Base-by-base conservation (phyloP, 2,329 filamentous ascomycete species). In the Cytospora leucostoma region DNA sequence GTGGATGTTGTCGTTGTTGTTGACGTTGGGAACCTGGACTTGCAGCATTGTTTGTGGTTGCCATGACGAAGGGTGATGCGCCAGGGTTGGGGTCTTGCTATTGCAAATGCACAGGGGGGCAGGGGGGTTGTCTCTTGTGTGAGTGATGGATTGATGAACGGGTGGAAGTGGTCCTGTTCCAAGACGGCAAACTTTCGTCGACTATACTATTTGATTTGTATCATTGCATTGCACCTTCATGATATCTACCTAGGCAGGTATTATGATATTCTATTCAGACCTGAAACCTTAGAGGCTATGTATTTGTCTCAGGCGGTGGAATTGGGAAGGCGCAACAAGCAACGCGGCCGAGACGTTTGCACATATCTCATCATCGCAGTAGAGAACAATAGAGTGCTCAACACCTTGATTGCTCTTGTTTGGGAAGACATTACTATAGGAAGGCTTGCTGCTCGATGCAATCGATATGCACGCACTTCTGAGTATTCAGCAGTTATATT, bases 11-110 rank as follows among this genome's bases (percentile, higher is more conserved):
- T 13, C 44, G 21, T 34, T 44, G 27, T 11, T 44, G 21, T 6
- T 13, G 17, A 12, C 21, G 49, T 10, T 35, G 34, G 10, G 51
- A 44, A 1, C 4, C 44, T 38, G 13, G 40, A n/a, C n/a, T 51
- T 38, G 50, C 51, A 8, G 37, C 38, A 12, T 7, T 19, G 33
- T 49, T 61, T 38, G 19, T 33, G 19, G 58, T 38, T 15, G 58
- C 58, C 58, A 61, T 61, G 10, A 52, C 51, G 35, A 37, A 27
- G 4, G 10, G n/a, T 7, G 50, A 19, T 19, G 58, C 15, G 33
- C 47, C 17, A 52, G 58, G 58, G 58, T 61, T 61, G 55, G 58
- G 58, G 58, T 61, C 5, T 19, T 44, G 2, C n/a, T 8, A 44
- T 3, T 19, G 17, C 7, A 19, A 10, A 7, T 7, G 2, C 7